These are phyloP conservation scores for Heliosperma pusillum DNA, from an alignment of 148 eudicot genomes.

Conservation along the genomic window DNA sequence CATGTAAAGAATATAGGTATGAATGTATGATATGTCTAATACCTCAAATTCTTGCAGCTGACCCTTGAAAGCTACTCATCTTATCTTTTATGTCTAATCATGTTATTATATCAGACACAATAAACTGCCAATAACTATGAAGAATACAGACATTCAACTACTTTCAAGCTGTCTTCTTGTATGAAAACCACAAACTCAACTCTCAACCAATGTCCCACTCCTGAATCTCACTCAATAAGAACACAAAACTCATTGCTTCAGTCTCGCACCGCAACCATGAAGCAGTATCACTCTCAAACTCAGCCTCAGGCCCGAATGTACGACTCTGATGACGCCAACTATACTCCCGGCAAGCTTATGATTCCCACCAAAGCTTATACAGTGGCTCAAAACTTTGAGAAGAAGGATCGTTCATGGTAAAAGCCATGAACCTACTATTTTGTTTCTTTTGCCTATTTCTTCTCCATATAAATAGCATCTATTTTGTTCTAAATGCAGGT, in stretches of 20 bases:
- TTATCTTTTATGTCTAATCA: slow-evolving; percentile 8
- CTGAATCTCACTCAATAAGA: slow-evolving; percentile 20
- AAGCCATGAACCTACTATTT: background rate
- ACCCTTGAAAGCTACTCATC: background rate
- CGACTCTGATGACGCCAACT: slow-evolving; percentile 23
- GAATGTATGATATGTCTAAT: background rate
- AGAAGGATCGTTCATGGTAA: slow-evolving; percentile 55
- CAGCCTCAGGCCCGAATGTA: slow-evolving; percentile 24
- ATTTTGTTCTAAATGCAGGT: slow-evolving; percentile 35
- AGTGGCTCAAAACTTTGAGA: slow-evolving; percentile 36
- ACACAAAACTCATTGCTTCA: background rate
- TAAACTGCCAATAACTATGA: background rate
- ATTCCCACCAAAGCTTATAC: slow-evolving; percentile 28
- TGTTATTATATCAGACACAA: slow-evolving; percentile 6
- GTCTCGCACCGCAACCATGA: slow-evolving; percentile 6
- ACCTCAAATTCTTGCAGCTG: background rate
- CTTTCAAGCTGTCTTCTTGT: slow-evolving; percentile 19
- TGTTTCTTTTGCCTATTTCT: background rate
- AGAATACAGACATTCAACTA: slow-evolving; percentile 17
- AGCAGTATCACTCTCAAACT: slow-evolving; percentile 19
- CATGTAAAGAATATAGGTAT: background rate
- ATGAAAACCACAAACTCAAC: slow-evolving; percentile 24
- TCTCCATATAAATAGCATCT: background rate
- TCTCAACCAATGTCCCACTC: slow-evolving; percentile 24
- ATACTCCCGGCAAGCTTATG: slow-evolving; percentile 22